Conservation (phyloP, 441 rosid genomes). For the Gossypium gossypioides region DNA sequence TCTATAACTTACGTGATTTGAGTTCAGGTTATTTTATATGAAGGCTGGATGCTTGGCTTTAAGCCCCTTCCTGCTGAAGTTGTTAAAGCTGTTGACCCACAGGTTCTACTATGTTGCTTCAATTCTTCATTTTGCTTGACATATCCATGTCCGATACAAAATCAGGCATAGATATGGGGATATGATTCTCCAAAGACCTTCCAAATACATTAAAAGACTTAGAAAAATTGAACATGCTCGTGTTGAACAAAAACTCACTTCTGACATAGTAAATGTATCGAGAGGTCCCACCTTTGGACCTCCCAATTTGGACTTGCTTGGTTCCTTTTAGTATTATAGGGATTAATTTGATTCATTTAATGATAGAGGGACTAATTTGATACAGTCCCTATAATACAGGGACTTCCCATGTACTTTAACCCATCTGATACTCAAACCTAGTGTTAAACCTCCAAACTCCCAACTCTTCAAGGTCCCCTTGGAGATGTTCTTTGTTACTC, state of each 20-base stretch:
- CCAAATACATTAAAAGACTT: background rate
- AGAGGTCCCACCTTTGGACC: no score
- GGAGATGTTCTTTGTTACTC: background rate
- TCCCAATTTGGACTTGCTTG: no score
- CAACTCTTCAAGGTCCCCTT: background rate
- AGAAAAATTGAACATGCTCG: background rate
- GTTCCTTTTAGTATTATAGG: no score
- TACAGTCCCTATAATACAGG: no score
- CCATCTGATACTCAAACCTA: background rate
- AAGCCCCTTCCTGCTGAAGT: slow-evolving; percentile 53
- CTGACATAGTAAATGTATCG: background rate
- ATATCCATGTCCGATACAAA: background rate
- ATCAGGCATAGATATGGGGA: background rate
- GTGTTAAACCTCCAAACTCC: background rate
- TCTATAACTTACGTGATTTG: background rate
- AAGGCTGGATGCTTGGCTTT: slow-evolving; percentile 99
- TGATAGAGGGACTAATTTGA: no score
- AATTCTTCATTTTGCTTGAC: background rate
- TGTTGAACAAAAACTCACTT: background rate
- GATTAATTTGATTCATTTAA: no score
- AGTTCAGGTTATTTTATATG: slow-evolving; percentile 66
- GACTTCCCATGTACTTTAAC: no score
- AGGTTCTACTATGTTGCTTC: slow-evolving; percentile 33
- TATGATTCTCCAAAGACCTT: background rate
- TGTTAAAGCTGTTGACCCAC: slow-evolving; percentile 73